A percentile compares a stretch with the other conserved stretches of the same genome.
These are phyloP conservation scores for Calvatia gigantea DNA, from an alignment of 768 basidiomycete genomes.

Conservation along the genomic window DNA sequence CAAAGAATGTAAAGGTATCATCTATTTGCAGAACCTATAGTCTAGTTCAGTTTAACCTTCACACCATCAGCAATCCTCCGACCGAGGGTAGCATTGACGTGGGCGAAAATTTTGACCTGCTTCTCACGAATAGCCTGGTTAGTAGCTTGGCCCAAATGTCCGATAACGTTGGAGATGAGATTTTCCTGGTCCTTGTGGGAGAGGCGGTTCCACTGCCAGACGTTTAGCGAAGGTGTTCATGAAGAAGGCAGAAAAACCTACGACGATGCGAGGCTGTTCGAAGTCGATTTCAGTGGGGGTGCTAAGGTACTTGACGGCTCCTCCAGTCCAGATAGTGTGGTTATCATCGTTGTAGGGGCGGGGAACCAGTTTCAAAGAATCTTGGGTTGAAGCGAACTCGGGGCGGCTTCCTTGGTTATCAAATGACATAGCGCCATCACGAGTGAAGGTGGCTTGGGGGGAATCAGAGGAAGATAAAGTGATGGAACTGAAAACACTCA, in stretches of 20 bases:
- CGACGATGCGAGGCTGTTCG: slow-evolving; percentile 33
- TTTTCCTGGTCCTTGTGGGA: slow-evolving; percentile 31
- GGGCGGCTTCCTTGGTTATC: slow-evolving; percentile 36
- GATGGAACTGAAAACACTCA: slow-evolving; percentile 16
- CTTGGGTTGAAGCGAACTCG: slow-evolving; percentile 34
- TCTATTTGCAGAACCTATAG: no score
- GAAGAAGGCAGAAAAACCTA: slow-evolving; percentile 6
- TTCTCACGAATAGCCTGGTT: slow-evolving; percentile 24
- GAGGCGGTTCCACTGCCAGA: slow-evolving; percentile 28
- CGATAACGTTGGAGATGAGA: slow-evolving; percentile 34
- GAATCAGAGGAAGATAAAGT: neutral
- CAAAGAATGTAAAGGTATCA: no score
- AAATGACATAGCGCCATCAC: slow-evolving; percentile 33
- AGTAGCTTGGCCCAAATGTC: slow-evolving; percentile 31
- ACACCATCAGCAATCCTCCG: slow-evolving; percentile 30
- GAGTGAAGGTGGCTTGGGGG: slow-evolving; percentile 32
- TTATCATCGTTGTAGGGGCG: slow-evolving; percentile 35
- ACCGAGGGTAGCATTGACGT: slow-evolving; percentile 33
- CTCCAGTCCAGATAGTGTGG: slow-evolving; percentile 38
- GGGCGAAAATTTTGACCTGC: slow-evolving; percentile 30
- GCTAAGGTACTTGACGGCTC: slow-evolving; percentile 34
- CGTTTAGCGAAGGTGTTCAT: no score
- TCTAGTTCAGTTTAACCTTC: slow-evolving; percentile 19
- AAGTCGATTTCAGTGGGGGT: slow-evolving; percentile 35
- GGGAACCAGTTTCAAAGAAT: slow-evolving; percentile 26